Evolutionary conservation across 1,139 yeast genomes (phyloP), one percentile per base, ranked within the genome.

Genomic region (Candida sojae): DNA sequence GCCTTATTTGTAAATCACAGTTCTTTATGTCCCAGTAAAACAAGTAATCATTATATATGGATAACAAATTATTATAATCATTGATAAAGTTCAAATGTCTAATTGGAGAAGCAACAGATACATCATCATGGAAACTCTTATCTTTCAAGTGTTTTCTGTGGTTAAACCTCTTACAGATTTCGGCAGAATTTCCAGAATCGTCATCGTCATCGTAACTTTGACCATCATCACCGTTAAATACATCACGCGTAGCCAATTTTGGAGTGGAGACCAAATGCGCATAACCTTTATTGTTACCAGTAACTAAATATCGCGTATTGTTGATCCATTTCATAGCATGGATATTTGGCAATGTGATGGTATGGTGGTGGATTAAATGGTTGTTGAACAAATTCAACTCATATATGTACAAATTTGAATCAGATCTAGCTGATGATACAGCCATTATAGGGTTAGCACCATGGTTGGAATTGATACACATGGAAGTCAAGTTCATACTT

Each of bases 181-280:
- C 90, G 0, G 96, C 96, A 31, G 82, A 77, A 38, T 72, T 66
- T 1, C 63, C 77, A 30, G 71, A 71, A 11, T 69, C 73, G 9
- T 51, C 61, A n/a, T 43, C 46, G 3, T 63, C 76, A 32, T 70
- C 71, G 12, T 69, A 72, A 8, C 48, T 60, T 9, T 43, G 46
- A 12, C 42, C 42, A 26, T 44, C 39, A 21, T 42, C 41, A 3
- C 39, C 41, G 11, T 28, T 40, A n/a, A 78, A 64, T 7, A 33
- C 44, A 34, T 42, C 44, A 26, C 39, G 39, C 5, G 44, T 42
- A 11, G 44, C 44, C 11, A 42, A 34, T 47, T 76, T 80, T 1
- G 96, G 95, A n/a, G 88, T 69, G 12, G 84, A 71, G 2, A 86
- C 79, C 48, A 88, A 66, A 63, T 88, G 88, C 0, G 83, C 86